Evolutionary conservation across 2,329 filamentous ascomycete genomes (phyloP), one percentile per base, ranked within the genome.

Genomic region (Fusarium veterinarium): DNA sequence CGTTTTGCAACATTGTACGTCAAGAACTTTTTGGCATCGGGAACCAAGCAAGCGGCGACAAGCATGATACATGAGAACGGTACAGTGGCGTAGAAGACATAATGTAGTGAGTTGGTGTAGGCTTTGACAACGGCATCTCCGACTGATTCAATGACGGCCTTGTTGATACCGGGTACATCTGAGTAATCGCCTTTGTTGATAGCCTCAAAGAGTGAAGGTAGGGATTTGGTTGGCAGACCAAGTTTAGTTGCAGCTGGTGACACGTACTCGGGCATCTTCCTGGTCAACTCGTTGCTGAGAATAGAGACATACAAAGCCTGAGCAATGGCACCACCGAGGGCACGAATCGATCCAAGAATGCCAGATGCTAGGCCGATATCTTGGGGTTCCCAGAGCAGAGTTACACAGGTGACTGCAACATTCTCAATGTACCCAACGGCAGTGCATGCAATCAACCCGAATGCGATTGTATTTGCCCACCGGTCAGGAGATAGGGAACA

Each of bases 351-450:
- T 16, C 85, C 84, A 35, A 86, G 82, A 28, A 84, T 80, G 23
- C 84, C 84, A 10, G 72, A 83, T 60, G 76, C 84, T 20, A 86
- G 80, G 20, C 84, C 84, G 48, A 86, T 85, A 67, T 86, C 84
- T 68, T 85, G 81, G 9, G 84, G 78, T 63, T 84, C 84, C 75
- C 81, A 84, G 45, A 87, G 80, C 14, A 85, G 80, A 4, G 83
- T 83, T 31, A 86, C 83, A 12, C 82, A 83, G 1, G 84, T 81
- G 55, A 85, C 79, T n/a, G 79, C 76, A 56, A 84, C 77, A 73
- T 82, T 83, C 65, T 84, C 82, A 59, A 84, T 78, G 69, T 79
- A 82, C 5, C 83, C 82, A 30, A 81, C 80, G 46, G 76, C 78
- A 33, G 76, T 69, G 53, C 77, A 78, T 13, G 76, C 80, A 12